phyloP scores from a whole-genome alignment of 148 eudicot species.

The Nyssa sinensis region DNA sequence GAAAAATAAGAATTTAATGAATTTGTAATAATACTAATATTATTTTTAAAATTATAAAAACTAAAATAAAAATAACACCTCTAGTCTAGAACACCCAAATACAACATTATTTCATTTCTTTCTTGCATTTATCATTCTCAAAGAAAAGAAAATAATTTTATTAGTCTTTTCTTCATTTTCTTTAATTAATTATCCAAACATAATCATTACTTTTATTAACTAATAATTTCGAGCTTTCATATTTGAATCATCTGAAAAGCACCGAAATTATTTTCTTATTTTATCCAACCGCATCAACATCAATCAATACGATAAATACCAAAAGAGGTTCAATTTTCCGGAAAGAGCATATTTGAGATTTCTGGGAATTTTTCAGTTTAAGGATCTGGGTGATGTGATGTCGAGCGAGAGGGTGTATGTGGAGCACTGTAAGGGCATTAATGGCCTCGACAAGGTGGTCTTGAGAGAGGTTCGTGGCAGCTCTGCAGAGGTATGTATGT shows the following conservation, averaged over 20 bases:
- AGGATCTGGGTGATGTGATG: conserved; percentile 13
- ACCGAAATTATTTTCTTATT: not conserved
- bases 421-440: conserved; percentile 18
- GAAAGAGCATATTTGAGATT: not conserved
- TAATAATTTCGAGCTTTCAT: too few relatives aligned
- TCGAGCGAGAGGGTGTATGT: conserved; percentile 8
- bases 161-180: too few relatives aligned
- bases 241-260: not conserved
- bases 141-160: too few relatives aligned
- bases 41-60: too few relatives aligned
- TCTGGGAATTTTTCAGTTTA: not conserved
- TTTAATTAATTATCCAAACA: too few relatives aligned
- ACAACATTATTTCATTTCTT: too few relatives aligned
- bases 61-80: too few relatives aligned
- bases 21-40: too few relatives aligned
- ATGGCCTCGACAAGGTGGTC: conserved; percentile 21
- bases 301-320: not conserved
- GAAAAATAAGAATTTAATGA: too few relatives aligned
- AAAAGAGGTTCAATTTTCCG: not conserved
- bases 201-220: too few relatives aligned
- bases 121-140: too few relatives aligned
- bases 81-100: too few relatives aligned
- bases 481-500: conserved; percentile 61
- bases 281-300: not conserved
- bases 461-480: conserved; percentile 17